These are phyloP conservation scores for Globisporangium yorkense DNA, from an alignment of 352 stramenopile genomes.

Conservation along the genomic window DNA sequence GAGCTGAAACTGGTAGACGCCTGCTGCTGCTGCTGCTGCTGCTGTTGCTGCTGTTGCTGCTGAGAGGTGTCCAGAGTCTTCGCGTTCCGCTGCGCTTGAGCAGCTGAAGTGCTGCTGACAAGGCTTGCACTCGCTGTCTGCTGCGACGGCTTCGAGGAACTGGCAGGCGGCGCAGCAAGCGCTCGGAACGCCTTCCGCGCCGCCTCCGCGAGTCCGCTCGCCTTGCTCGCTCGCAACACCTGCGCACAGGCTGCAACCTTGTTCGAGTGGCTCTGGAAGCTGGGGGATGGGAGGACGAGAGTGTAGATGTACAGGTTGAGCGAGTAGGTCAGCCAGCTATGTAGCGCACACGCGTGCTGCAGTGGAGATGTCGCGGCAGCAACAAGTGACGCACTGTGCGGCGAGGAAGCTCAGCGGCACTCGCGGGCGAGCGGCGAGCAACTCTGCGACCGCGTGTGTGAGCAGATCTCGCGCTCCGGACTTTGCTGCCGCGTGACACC, in stretches of 20 bases:
- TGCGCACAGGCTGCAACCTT: conserved; percentile 2
- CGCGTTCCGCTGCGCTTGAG: background rate
- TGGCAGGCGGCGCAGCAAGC: background rate
- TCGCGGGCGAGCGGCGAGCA: conserved; percentile 7
- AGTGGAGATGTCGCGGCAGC: too few species aligned
- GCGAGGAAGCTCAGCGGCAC: conserved; percentile 10
- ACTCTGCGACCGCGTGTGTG: conserved; percentile 6
- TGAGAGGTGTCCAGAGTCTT: background rate
- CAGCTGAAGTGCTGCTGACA: background rate
- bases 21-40: background rate
- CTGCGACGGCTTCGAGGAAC: background rate
- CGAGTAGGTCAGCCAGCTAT: too few species aligned
- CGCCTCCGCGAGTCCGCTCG: conserved; percentile 8
- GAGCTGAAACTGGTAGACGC: background rate
- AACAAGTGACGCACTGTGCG: conserved; percentile 1
- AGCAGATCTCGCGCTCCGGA: conserved; percentile 9
- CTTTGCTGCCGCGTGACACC: background rate
- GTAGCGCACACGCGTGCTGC: background rate
- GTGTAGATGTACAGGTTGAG: too few species aligned
- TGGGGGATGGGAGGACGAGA: background rate
- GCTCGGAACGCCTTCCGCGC: conserved; percentile 4
- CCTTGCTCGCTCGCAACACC: conserved; percentile 1
- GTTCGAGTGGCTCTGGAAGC: conserved; percentile 10
- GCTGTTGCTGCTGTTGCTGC: background rate
- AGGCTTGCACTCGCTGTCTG: background rate